phyloP scores from a whole-genome alignment of 495 filamentous ascomycete species.

The Parathielavia appendiculata region DNA sequence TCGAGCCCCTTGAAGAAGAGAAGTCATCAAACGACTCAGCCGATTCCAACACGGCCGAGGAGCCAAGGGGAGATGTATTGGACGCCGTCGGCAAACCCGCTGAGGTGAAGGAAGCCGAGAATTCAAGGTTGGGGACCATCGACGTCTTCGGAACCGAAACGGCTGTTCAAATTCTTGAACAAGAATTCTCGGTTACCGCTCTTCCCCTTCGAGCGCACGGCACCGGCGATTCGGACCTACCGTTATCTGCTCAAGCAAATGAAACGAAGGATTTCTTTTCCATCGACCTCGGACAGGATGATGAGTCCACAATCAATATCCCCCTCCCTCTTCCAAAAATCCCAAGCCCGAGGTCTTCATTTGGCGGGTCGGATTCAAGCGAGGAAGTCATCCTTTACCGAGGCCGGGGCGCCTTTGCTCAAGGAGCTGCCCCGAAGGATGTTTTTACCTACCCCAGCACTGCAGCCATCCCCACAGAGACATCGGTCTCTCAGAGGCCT shows the following conservation, averaged over 20 bases:
- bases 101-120: not conserved
- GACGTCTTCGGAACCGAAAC: not conserved
- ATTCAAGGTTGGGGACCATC: not conserved
- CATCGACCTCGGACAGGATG: constrained; percentile 25
- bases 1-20: constrained; percentile 45
- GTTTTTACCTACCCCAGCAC: not conserved
- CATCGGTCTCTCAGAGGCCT: too few species aligned
- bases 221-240: constrained; percentile 2
- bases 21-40: not conserved
- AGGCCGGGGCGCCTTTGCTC: constrained; percentile 40
- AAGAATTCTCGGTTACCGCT: not conserved
- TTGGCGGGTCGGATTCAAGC: constrained; percentile 50
- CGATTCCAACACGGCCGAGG: not conserved
- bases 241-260: not conserved
- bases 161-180: not conserved
- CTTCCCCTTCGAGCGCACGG: not conserved
- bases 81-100: not conserved
- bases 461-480: not conserved
- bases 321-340: constrained; percentile 6
- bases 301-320: constrained; percentile 14
- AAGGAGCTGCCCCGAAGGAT: not conserved
- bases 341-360: constrained; percentile 28
- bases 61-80: not conserved
- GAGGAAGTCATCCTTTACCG: constrained; percentile 64
- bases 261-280: constrained; percentile 23